Percentiles rank a stretch among this genome's conserved stretches.
These are phyloP conservation scores for Colletotrichum sp. DNA, from an alignment of 2,329 filamentous ascomycete species.

Conservation along the genomic window DNA sequence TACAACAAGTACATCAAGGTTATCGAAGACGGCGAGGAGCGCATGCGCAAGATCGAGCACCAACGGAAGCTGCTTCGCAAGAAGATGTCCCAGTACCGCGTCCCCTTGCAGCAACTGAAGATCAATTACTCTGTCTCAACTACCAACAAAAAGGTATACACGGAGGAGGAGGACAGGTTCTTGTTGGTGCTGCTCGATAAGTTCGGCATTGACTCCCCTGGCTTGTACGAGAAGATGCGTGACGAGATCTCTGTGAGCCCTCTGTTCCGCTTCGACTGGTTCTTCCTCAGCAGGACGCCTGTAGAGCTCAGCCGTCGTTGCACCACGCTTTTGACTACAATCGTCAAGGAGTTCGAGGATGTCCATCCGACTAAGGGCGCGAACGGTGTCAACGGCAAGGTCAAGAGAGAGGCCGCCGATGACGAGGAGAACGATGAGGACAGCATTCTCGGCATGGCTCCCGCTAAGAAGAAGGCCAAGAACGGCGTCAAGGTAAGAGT, in stretches of 20 bases:
- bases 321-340: slow-evolving; percentile 91
- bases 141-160: slow-evolving; percentile 99
- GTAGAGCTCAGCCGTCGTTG: slow-evolving; percentile 92
- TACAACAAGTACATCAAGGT: slow-evolving; percentile 87
- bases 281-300: slow-evolving; percentile 93
- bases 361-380: slow-evolving; percentile 52
- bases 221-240: slow-evolving; percentile 91
- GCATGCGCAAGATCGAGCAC: slow-evolving; percentile 85
- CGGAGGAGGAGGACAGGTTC: slow-evolving; percentile 97
- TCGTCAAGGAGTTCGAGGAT: slow-evolving; percentile 92
- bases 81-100: slow-evolving; percentile 97
- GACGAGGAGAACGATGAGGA: slow-evolving; percentile 88
- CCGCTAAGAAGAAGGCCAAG: slow-evolving; percentile 95
- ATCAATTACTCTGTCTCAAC: slow-evolving; percentile 99
- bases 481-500: slow-evolving; percentile 82
- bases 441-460: slow-evolving; percentile 77
- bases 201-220: slow-evolving; percentile 89
- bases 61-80: slow-evolving; percentile 92
- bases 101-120: slow-evolving; percentile 95
- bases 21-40: slow-evolving; percentile 92
- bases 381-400: slow-evolving; percentile 70
- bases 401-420: slow-evolving; percentile 73
- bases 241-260: slow-evolving; percentile 95
- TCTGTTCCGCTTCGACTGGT: slow-evolving; percentile 98
- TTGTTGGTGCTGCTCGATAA: slow-evolving; percentile 91